Evolutionary conservation across 257 asterid genomes (phyloP).

Genomic region (Verbascum thapsus): DNA sequence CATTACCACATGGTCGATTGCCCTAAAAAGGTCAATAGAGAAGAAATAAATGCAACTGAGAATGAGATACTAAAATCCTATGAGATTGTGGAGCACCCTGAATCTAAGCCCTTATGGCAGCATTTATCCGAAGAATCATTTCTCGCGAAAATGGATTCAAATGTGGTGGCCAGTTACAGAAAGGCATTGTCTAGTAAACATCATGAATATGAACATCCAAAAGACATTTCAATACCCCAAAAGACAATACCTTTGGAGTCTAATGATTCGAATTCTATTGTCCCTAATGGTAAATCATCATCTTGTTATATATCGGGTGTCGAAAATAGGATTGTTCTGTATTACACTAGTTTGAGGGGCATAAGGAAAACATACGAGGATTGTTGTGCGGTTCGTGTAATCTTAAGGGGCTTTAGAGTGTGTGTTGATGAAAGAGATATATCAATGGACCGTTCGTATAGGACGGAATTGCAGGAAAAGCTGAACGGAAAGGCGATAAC

Average conservation of each 20-base stretch:
- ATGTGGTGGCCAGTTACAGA: conserved; percentile 44
- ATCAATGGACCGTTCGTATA: conserved; percentile 80
- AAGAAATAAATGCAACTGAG: conserved; percentile 21
- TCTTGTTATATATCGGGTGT: conserved; percentile 38
- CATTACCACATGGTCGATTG: conserved; percentile 44
- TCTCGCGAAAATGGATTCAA: conserved; percentile 49
- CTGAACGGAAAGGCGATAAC: conserved; percentile 53
- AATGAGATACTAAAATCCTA: conserved; percentile 38
- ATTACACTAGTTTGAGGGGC: conserved; percentile 82
- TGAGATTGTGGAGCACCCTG: conserved; percentile 49
- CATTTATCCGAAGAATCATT: conserved; percentile 57
- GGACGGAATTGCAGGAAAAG: conserved; percentile 67
- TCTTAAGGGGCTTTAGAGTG: conserved; percentile 64
- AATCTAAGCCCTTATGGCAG: conserved; percentile 55
- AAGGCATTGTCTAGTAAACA: conserved; percentile 46
- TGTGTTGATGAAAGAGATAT: conserved; percentile 84
- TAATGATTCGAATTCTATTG: conserved; percentile 21
- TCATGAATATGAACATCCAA: conserved; percentile 36
- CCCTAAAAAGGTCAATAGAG: conserved; percentile 27
- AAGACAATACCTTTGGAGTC: conserved; percentile 29
- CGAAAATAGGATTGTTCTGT: conserved; percentile 63
- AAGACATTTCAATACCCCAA: conserved; percentile 18
- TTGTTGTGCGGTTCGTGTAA: conserved; percentile 69
- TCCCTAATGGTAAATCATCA: conserved; percentile 36
- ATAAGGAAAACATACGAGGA: conserved; percentile 88